Evolutionary conservation across 495 filamentous ascomycete genomes (phyloP).

Genomic region (Bathelium albidoporum): DNA sequence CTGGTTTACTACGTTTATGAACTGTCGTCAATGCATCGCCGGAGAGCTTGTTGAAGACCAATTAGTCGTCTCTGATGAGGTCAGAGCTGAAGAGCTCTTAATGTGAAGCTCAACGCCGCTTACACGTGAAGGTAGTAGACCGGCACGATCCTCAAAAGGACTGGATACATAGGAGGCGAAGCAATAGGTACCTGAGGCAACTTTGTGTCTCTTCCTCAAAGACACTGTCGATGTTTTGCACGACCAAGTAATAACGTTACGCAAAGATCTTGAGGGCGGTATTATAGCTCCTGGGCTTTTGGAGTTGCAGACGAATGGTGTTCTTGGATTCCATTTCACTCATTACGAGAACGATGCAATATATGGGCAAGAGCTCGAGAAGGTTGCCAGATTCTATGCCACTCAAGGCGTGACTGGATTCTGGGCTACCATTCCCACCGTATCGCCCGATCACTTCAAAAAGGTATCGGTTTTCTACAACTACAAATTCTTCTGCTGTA

Average conservation of each 20-base stretch:
- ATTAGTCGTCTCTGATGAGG: conserved; percentile 28
- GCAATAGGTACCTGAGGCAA: conserved; percentile 9
- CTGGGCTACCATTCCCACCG: conserved; percentile 33
- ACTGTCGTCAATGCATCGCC: conserved; percentile 33
- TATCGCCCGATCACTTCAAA: conserved; percentile 27
- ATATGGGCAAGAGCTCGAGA: conserved; percentile 26
- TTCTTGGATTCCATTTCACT: conserved; percentile 35
- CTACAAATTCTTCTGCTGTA: too few species aligned
- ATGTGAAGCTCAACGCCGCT: too few species aligned
- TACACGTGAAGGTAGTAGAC: conserved; percentile 10
- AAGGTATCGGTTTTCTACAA: conserved; percentile 17
- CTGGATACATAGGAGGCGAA: conserved; percentile 31
- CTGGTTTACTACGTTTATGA: conserved; percentile 33
- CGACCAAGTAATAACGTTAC: too few species aligned
- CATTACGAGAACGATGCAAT: conserved; percentile 27
- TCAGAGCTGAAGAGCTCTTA: not conserved
- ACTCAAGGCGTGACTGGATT: conserved; percentile 34
- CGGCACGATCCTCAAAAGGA: conserved; percentile 30
- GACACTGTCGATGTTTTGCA: not conserved
- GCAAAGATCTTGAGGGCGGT: conserved; percentile 33
- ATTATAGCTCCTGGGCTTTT: conserved; percentile 34
- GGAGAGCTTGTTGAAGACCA: conserved; percentile 32
- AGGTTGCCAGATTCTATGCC: conserved; percentile 26
- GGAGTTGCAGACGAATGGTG: conserved; percentile 34
- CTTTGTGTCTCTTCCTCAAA: not conserved